Evolutionary conservation across 805 yeast genomes (phyloP), one percentile per base, ranked within the genome.

Genomic region (Grigorovia humatica): DNA sequence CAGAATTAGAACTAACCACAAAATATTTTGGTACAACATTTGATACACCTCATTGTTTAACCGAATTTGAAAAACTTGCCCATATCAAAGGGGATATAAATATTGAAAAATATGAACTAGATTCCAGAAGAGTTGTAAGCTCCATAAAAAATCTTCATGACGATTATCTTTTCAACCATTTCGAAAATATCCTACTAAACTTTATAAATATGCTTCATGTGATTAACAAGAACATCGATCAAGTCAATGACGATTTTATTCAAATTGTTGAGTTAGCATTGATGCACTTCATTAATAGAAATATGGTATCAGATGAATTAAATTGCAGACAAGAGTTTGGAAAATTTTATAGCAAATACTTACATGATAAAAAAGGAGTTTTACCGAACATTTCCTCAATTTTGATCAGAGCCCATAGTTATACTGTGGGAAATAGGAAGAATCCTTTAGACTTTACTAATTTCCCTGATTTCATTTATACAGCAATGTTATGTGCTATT

Each of bases 11-110:
- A 56, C 58, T 85, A 18, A 72, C 77, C 17, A 71, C 85, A 0
- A 81, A 77, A 49, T 87, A 85, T 63, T 79, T 82, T 51, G 96
- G 96, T 27, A 82, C 77, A 57, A 64, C 70, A 15, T 84, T 71
- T 68, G 85, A 85, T 59, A 68, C 80, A 18, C 88, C 83, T 53
- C 49, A 68, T 6, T 68, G 82, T 3, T 71, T 83, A 52, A 79
- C 77, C 44, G 73, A 74, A 35, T 68, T 87, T 47, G 63, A 82
- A 56, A 74, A 75, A 53, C 80, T 82, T 77, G 77, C 72, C 52
- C 63, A 47, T 17, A 20, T 18, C 13, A 41, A 46, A 1, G 47
- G 48, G 35, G 52, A 49, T 15, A 43, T 43, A 9, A 45, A 46
- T 46, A 7, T 23, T 1, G 13, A 32, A 3, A 13, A 54, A 27